phyloP scores from a whole-genome alignment of 768 basidiomycete species.

The Mycena leptocephala region DNA sequence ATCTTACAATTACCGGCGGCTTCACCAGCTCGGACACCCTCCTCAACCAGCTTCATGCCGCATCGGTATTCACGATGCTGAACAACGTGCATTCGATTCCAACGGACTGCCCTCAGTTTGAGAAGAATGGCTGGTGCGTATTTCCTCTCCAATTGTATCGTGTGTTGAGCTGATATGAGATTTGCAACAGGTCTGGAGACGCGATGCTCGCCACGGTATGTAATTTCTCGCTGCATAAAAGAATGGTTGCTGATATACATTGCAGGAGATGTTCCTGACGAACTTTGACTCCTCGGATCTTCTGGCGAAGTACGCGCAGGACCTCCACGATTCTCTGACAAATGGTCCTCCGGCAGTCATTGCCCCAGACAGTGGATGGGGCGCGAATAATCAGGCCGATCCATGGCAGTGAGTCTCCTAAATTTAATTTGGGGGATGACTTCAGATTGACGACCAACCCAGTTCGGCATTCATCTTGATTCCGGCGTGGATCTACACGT shows the following conservation, averaged over 20 bases:
- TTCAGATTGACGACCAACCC: not conserved
- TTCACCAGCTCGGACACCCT: slow-evolving; percentile 38
- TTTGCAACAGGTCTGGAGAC: slow-evolving; percentile 40
- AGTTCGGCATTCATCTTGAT: slow-evolving; percentile 50
- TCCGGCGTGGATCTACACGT: slow-evolving; percentile 49
- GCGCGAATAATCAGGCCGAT: slow-evolving; percentile 50
- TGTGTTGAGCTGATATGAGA: not conserved
- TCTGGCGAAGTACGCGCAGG: slow-evolving; percentile 46
- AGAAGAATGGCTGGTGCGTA: slow-evolving; percentile 50
- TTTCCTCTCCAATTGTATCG: no score
- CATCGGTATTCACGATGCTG: slow-evolving; percentile 40
- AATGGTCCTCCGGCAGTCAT: slow-evolving; percentile 46
- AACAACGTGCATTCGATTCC: slow-evolving; percentile 45
- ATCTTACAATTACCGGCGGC: slow-evolving; percentile 34
- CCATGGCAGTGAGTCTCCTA: slow-evolving; percentile 47
- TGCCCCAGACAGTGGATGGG: slow-evolving; percentile 49
- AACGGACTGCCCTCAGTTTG: slow-evolving; percentile 47
- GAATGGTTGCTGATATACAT: not conserved
- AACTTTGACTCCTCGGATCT: slow-evolving; percentile 47
- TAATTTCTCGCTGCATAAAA: not conserved
- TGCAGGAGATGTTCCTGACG: slow-evolving; percentile 47
- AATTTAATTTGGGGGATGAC: not conserved
- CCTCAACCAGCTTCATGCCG: slow-evolving; percentile 43
- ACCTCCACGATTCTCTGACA: slow-evolving; percentile 43
- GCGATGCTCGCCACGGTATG: slow-evolving; percentile 48